These are phyloP conservation scores for Auricularia sp. DNA, from an alignment of 768 basidiomycete genomes.

Conservation along the genomic window DNA sequence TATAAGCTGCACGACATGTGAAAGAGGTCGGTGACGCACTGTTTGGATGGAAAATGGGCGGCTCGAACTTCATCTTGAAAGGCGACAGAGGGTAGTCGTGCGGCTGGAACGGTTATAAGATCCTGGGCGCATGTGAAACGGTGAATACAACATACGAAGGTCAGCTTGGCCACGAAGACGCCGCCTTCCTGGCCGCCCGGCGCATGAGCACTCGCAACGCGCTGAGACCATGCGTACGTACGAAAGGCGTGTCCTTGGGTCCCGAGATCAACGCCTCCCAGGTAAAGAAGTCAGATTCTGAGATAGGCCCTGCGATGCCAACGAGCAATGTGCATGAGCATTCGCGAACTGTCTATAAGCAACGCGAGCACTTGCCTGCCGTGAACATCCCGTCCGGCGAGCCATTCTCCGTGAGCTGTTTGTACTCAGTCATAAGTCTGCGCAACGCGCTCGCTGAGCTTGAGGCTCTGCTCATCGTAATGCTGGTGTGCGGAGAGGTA, in stretches of 20 bases:
- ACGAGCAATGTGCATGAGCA: background rate
- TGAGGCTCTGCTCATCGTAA: constrained; percentile 4
- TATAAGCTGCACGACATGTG: background rate
- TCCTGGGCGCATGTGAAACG: constrained; percentile 5
- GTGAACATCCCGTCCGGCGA: constrained; percentile 96
- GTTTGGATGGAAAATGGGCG: constrained; percentile 95
- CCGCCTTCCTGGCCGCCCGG: constrained; percentile 67
- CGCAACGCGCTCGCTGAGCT: constrained; percentile 61
- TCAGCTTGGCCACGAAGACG: constrained; percentile 83
- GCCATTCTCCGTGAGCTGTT: constrained; percentile 71
- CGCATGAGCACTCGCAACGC: background rate
- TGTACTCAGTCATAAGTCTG: constrained; percentile 89
- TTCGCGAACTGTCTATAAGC: background rate
- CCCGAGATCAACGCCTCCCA: constrained; percentile 95
- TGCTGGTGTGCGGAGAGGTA: too few species aligned
- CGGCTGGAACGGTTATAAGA: constrained; percentile 38
- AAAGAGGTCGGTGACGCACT: constrained; percentile 38
- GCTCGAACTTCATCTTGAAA: constrained; percentile 99
- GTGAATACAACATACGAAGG: constrained; percentile 50
- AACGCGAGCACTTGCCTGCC: constrained; percentile 44
- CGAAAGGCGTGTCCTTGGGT: constrained; percentile 90
- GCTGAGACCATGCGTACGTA: constrained; percentile 26
- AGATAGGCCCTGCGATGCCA: constrained; percentile 56
- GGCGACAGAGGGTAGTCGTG: constrained; percentile 93
- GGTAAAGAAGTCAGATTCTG: constrained; percentile 88